phyloP scores from a whole-genome alignment of 2,329 filamentous ascomycete genomes.

The Scopulariopsis brevicaulis region DNA sequence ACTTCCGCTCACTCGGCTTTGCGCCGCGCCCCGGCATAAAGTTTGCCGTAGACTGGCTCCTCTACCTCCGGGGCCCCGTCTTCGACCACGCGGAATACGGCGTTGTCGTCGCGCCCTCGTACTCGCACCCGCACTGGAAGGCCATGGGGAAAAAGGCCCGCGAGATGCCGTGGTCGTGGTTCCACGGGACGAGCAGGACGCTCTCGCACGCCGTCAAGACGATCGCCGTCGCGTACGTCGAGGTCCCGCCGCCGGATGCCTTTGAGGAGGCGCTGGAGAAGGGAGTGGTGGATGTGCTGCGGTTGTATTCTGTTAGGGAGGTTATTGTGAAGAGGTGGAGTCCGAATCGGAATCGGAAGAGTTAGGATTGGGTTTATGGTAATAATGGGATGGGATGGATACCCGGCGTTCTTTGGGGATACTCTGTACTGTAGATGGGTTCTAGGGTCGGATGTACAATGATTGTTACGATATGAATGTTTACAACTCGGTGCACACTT shows the following conservation, averaged over 20 bases:
- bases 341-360: conserved; percentile 39
- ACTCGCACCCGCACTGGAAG: conserved; percentile 64
- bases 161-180: conserved; percentile 60
- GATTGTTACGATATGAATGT: background rate
- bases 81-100: conserved; percentile 95
- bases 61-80: conserved; percentile 86
- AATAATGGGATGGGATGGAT: background rate
- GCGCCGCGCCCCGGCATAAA: conserved; percentile 87
- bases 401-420: background rate
- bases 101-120: conserved; percentile 73
- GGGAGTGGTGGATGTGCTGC: conserved; percentile 53
- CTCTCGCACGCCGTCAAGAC: conserved; percentile 86
- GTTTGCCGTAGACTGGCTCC: conserved; percentile 87
- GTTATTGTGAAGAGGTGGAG: conserved; percentile 56
- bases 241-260: conserved; percentile 61
- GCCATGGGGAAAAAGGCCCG: conserved; percentile 36
- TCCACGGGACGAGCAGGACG: conserved; percentile 83
- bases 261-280: conserved; percentile 28
- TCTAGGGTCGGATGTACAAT: background rate
- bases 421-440: background rate
- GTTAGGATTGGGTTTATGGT: background rate
- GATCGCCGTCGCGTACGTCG: conserved; percentile 80
- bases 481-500: background rate
- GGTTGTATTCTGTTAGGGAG: conserved; percentile 66
- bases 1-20: conserved; percentile 93